Base-by-base conservation (phyloP, 768 basidiomycete species). In the Lentinus tigrinus region DNA sequence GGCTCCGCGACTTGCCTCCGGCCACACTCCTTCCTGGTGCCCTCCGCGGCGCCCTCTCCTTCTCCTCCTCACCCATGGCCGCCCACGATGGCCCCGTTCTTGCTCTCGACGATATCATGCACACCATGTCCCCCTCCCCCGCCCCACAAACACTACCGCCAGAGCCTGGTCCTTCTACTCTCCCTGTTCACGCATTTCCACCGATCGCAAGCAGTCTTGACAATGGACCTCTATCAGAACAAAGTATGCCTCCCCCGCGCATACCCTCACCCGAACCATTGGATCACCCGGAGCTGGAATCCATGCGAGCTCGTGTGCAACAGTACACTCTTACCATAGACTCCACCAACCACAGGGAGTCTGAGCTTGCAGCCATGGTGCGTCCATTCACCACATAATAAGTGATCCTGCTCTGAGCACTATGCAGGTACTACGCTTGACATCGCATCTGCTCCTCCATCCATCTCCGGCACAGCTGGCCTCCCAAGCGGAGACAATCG, bases 401-500 rank as follows among this genome's bases (percentile, higher is more conserved):
- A 7, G 34, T 31, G 2, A 11, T 21, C 11, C 39, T 26, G 17
- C 27, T 44, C 47, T 57, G 44, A 53, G 46, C 42, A 1, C 28
- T 26, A 13, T 17, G 19, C 48, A 65, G 64, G 57, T 65, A n/a
- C 43, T 63, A 19, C 64, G 64, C 27, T 26, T 65, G 44, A 50
- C 54, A 1, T 60, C 64, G 9, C 49, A 62, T 28, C 42, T 55
- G 5, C 40, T 58, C n/a, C 51, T 58, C 6, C 54, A 63, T 26
- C 64, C 64, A 13, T 58, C 59, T 64, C 73, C 73, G 43, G 69
- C 72, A 19, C 74, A 81, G 64, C 74, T 91, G 2, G 65, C 80
- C 17, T 73, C 75, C 42, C 89, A 91, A 65, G 89, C 88, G 7
- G 77, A 81, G 26, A 78, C 78, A 14, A 91, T 91, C 64, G 73